A percentile compares a stretch with the other conserved stretches of the same genome.
phyloP scores from a whole-genome alignment of 345 rosid species.

The Melastoma malabathricum region DNA sequence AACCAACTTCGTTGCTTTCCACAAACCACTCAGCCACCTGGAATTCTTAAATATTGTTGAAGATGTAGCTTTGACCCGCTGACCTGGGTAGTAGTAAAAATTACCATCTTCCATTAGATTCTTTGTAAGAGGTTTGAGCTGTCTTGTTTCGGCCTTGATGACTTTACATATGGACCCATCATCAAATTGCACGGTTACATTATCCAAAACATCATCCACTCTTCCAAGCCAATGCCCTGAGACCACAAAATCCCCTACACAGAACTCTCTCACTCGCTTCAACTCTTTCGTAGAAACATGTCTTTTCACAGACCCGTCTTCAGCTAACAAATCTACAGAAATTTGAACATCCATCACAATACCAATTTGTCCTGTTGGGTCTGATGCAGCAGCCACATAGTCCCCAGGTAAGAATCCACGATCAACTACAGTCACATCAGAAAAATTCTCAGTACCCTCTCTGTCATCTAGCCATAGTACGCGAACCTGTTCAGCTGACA shows the following conservation, averaged over 20 bases:
- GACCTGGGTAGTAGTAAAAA: conserved; percentile 85
- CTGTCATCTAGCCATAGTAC: conserved; percentile 79
- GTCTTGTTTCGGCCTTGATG: conserved; percentile 66
- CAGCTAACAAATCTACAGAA: conserved; percentile 59
- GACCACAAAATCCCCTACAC: conserved; percentile 81
- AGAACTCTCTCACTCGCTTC: conserved; percentile 80
- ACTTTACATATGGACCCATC: conserved; percentile 94
- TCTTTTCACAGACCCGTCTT: conserved; percentile 47
- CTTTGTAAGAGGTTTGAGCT: conserved; percentile 56
- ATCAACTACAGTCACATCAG: conserved; percentile 57
- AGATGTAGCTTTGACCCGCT: conserved; percentile 79
- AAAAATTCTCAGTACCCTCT: conserved; percentile 50
- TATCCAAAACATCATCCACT: conserved; percentile 83
- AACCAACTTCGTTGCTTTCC: conserved; percentile 82
- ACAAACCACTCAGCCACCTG: conserved; percentile 70
- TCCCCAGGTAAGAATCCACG: conserved; percentile 91
- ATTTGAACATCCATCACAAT: conserved; percentile 66
- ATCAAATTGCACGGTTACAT: conserved; percentile 85
- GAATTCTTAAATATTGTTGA: conserved; percentile 76
- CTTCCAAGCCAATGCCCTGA: conserved; percentile 92
- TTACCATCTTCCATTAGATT: conserved; percentile 71
- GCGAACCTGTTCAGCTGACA: conserved; percentile 69
- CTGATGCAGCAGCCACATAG: conserved; percentile 65
- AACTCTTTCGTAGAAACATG: conserved; percentile 54
- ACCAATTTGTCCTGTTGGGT: conserved; percentile 90